Evolutionary conservation across 257 asterid genomes (phyloP), one percentile per base, ranked within the genome.

Genomic region (Lycium ferocissimum): DNA sequence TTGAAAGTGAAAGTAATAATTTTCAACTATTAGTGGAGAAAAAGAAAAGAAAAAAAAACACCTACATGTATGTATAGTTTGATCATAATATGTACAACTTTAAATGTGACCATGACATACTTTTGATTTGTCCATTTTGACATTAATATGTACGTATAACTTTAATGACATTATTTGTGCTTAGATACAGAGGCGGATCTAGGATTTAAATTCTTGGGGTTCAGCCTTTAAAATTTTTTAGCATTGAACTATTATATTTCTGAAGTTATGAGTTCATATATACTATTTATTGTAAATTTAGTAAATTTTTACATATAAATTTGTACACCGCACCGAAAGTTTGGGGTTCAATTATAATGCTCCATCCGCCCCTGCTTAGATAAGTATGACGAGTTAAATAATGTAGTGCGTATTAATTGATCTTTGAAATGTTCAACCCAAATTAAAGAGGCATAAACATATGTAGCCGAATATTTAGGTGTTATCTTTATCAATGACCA

Each of bases 391-490:
- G 59, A 6, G 80, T 47, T n/a, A 47, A 73, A 47, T 37, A 69
- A 14, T 37, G 57, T n/a, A 47, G 80, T 45, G 80, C 11, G 11
- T 47, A 69, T 69, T 69, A 47, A 73, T 73, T 49, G 40, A 45
- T 75, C 45, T 75, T 75, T 75, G 45, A 75, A 51, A 49, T 22
- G 6, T 75, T 75, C n/a, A 75, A 75, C 62, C 65, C 57, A 22
- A 20, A 75, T 7, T 20, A 75, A 20, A 22, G 43, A 75, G 38
- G 81, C 61, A 73, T 73, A 73, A 73, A 22, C 61, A 75, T 20
- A 3, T 47, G 20, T 75, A 75, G 43, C 62, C 62, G 63, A 20
- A 22, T 49, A 76, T 12, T 26, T 76, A 26, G 81, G 63, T 49
- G 45, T 49, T 26, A 26, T 76, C 22, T 51, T 72, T n/a, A 45